Evolutionary conservation across 371 early-diverging fungal genomes (phyloP), one percentile per base, ranked within the genome.

Genomic region (Rhizopus delemar): DNA sequence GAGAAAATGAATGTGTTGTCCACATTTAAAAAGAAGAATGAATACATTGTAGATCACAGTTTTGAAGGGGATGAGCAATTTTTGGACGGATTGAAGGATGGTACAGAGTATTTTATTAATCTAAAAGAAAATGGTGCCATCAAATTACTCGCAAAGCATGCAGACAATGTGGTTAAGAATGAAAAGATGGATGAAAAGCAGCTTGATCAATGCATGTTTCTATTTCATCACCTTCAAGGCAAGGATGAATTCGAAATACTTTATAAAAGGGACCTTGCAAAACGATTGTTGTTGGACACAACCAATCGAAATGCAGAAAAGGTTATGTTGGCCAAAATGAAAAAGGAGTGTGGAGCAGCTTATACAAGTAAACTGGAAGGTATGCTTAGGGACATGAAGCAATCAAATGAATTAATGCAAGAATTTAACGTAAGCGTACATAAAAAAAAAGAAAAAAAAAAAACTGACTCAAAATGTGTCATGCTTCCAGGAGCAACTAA

Each of bases 231-330:
- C 15, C 31, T 63, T 11, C 56, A 61, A 69, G 76, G 90, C 59
- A 97, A 97, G 66, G 97, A 97, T 69, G 80, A 92, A 15, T 98
- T 97, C 65, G 96, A 96, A 67, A 90, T 90, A 5, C 91, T 94
- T 58, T 97, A 96, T 71, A 94, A 94, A 58, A 85, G 89, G 16
- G 92, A 93, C 65, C 74, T 98, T 41, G 94, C 97, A 33, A 93
- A 92, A 63, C 83, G 99, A 22, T 74, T 98, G 43, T 66, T 97
- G 7, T 69, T 92, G 41, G 84, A 85, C 41, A 57, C 63, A 75
- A 83, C 88, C 4, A 87, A 87, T 35, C 83, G 85, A 7, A 94
- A 93, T 57, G 80, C 88, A 2, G 99, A 98, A 63, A 90, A 89
- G 59, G 76, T 81, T 58, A 90, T 97, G 90, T 68, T 97, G 22